phyloP scores from a whole-genome alignment of 2,329 filamentous ascomycete species.

The Monilinia aucupariae region DNA sequence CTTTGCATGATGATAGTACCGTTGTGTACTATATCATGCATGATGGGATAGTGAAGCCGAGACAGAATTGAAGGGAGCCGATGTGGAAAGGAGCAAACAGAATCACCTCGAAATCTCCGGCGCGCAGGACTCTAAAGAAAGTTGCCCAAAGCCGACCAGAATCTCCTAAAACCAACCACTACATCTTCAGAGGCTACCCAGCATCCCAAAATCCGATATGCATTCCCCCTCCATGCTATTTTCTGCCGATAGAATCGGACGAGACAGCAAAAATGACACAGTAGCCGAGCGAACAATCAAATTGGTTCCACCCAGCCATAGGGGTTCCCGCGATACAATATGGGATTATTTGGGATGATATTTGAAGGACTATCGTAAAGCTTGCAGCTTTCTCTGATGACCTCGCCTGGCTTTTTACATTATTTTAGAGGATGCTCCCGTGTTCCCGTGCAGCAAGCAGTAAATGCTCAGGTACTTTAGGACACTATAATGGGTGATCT shows the following conservation, averaged over 20 bases:
- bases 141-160: background rate
- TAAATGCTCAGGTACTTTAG: background rate
- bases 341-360: conserved; percentile 4
- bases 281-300: conserved; percentile 23
- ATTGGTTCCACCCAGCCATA: conserved; percentile 26
- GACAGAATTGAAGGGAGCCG: conserved; percentile 59
- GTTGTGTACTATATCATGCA: conserved; percentile 81
- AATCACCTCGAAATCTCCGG: background rate
- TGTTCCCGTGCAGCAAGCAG: background rate
- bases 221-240: background rate
- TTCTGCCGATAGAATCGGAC: background rate
- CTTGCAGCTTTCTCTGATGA: conserved; percentile 55
- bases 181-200: background rate
- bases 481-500: background rate
- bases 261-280: no score
- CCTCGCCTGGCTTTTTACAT: conserved; percentile 51
- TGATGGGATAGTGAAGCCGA: conserved; percentile 79
- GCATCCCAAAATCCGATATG: background rate
- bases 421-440: background rate
- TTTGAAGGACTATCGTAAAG: conserved; percentile 9
- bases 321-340: conserved; percentile 17
- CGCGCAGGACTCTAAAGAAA: background rate
- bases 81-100: background rate
- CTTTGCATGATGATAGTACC: conserved; percentile 73
- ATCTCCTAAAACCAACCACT: no score